These are phyloP conservation scores for Rhodosporidiobolus odoratus DNA, from an alignment of 768 basidiomycete species.

Conservation along the genomic window DNA sequence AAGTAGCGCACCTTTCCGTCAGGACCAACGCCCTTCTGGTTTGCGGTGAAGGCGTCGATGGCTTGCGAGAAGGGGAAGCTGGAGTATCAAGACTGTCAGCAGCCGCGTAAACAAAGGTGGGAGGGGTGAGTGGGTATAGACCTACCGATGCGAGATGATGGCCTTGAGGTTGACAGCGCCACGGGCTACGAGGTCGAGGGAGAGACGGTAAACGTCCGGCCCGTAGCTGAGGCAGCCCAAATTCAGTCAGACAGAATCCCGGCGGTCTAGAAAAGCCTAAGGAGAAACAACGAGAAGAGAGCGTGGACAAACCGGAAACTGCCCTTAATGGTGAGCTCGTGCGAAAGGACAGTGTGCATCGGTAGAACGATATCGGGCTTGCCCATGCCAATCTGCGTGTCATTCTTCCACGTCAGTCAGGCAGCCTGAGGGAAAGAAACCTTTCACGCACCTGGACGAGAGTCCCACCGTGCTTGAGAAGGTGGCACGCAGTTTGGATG, in stretches of 20 bases:
- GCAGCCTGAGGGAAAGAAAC: neutral
- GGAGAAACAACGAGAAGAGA: neutral
- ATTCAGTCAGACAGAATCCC: no score
- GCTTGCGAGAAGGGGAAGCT: slow-evolving; percentile 74
- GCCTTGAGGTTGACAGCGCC: slow-evolving; percentile 82
- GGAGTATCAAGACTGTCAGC: no score
- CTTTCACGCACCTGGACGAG: slow-evolving; percentile 32
- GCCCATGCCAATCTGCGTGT: slow-evolving; percentile 74
- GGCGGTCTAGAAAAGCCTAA: neutral
- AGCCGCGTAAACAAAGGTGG: neutral
- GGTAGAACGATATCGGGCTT: slow-evolving; percentile 68
- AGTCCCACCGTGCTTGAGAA: slow-evolving; percentile 69
- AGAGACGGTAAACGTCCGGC: slow-evolving; percentile 76
- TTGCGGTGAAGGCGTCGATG: slow-evolving; percentile 72
- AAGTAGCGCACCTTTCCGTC: no score
- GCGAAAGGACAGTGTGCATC: slow-evolving; percentile 53
- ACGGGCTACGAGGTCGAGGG: slow-evolving; percentile 73
- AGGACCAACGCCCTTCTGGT: slow-evolving; percentile 68
- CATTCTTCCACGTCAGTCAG: no score
- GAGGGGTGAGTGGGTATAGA: slow-evolving; percentile 42
- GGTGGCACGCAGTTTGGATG: slow-evolving; percentile 73
- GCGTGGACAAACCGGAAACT: slow-evolving; percentile 68
- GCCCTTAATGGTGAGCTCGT: slow-evolving; percentile 73
- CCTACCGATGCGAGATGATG: slow-evolving; percentile 81
- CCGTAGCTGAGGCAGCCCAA: slow-evolving; percentile 41